Percentiles rank a stretch among this genome's conserved stretches.
These are phyloP conservation scores for Cryptosporidium tyzzeri DNA, from an alignment of 169 alveolate genomes.

Conservation along the genomic window DNA sequence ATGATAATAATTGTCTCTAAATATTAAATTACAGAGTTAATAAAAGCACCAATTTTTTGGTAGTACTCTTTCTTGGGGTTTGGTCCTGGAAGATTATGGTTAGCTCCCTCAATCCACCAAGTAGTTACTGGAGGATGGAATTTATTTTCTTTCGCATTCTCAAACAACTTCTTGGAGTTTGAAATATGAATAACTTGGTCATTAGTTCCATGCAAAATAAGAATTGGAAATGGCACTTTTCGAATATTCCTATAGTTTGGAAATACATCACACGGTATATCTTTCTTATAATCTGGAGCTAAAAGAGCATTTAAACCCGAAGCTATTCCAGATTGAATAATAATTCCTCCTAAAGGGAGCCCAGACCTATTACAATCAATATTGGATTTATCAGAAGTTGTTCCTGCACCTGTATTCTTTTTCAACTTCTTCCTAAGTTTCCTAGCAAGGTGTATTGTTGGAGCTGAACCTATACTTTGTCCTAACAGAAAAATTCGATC, in stretches of 20 bases:
- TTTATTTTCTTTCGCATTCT: constrained; percentile 44
- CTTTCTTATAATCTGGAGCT: constrained; percentile 38
- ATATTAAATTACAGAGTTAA: constrained; percentile 26
- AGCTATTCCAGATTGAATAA: constrained; percentile 65
- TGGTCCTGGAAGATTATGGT: constrained; percentile 52
- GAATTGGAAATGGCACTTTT: constrained; percentile 53
- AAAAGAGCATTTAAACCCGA: constrained; percentile 73
- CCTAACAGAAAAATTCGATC: constrained; percentile 50
- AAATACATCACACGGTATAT: constrained; percentile 44
- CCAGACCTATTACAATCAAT: not conserved
- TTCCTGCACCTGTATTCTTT: not conserved
- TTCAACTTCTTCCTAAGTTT: constrained; percentile 18
- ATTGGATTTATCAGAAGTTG: not conserved
- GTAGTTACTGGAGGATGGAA: constrained; percentile 49
- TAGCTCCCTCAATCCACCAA: constrained; percentile 76
- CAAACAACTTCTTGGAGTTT: constrained; percentile 33
- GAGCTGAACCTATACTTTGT: constrained; percentile 75
- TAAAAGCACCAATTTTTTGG: constrained; percentile 32
- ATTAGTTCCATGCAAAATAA: constrained; percentile 46
- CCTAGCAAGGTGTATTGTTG: constrained; percentile 39
- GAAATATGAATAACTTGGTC: constrained; percentile 66
- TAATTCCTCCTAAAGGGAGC: constrained; percentile 55
- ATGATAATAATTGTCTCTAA: not conserved
- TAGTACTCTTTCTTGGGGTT: constrained; percentile 61
- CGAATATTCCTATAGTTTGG: constrained; percentile 34